Conservation (phyloP, 1,139 yeast genomes). For the Sugiyamaella pinicola region DNA sequence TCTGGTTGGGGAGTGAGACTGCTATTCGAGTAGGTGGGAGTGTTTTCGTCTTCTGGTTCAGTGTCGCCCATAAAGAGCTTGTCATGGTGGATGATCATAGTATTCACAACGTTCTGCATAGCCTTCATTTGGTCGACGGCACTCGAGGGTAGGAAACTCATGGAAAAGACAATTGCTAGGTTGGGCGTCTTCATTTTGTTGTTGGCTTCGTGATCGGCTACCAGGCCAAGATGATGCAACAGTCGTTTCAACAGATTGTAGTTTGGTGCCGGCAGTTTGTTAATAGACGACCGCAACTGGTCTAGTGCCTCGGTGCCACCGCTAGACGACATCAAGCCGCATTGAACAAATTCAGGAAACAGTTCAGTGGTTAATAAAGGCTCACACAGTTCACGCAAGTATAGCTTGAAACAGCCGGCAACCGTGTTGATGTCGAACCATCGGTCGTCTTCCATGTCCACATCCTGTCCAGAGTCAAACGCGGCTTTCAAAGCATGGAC, state of each 20-base stretch:
- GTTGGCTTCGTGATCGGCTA: constrained; percentile 58
- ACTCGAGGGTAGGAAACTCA: constrained; percentile 53
- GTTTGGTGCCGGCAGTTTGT: constrained; percentile 62
- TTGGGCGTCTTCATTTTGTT: constrained; percentile 82
- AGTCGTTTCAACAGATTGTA: constrained; percentile 68
- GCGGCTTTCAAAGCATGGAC: constrained; percentile 67
- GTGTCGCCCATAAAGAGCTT: constrained; percentile 35
- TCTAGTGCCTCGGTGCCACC: constrained; percentile 32
- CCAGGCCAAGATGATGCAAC: constrained; percentile 63
- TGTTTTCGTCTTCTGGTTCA: not conserved
- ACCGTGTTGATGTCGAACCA: constrained; percentile 84
- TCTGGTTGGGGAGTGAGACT: constrained; percentile 1
- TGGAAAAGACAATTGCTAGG: constrained; percentile 73
- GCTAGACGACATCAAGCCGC: constrained; percentile 19
- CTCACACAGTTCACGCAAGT: constrained; percentile 85
- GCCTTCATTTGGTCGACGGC: constrained; percentile 40
- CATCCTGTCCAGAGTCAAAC: constrained; percentile 72
- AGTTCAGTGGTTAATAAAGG: constrained; percentile 69
- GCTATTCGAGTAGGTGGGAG: not conserved
- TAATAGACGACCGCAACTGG: constrained; percentile 50
- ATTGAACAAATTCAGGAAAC: constrained; percentile 52
- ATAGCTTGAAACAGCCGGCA: constrained; percentile 86
- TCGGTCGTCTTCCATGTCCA: constrained; percentile 65
- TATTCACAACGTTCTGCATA: constrained; percentile 45
- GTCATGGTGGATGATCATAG: constrained; percentile 40